Conservation (phyloP, 2,329 filamentous ascomycete species). For the Diaporthe ilicicola region DNA sequence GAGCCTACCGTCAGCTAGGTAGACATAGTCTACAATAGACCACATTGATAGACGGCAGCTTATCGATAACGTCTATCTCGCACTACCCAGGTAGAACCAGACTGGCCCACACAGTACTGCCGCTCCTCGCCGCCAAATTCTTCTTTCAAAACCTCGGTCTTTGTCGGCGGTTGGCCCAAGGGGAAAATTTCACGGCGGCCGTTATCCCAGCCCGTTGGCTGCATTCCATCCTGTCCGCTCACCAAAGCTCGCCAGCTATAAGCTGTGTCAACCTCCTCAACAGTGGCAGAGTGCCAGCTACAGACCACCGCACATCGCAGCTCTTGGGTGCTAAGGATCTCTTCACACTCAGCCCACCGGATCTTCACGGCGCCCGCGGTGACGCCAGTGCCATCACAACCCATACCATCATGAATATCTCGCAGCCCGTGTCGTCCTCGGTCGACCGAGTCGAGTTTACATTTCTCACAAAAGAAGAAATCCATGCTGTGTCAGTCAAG, state of each 20-base stretch:
- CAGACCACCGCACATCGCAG: background rate
- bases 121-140: constrained; percentile 30
- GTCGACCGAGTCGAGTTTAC: constrained; percentile 91
- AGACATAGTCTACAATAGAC: too few relatives aligned
- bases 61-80: background rate
- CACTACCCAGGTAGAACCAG: background rate
- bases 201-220: background rate
- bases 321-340: background rate
- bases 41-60: background rate
- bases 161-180: background rate
- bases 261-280: background rate
- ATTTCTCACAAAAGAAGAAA: constrained; percentile 83
- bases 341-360: background rate
- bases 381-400: background rate
- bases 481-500: constrained; percentile 90
- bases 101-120: background rate
- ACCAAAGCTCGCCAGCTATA: background rate
- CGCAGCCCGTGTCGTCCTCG: constrained; percentile 83
- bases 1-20: too few relatives aligned
- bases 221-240: background rate
- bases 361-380: constrained; percentile 8
- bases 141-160: constrained; percentile 7
- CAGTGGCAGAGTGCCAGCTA: background rate
- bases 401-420: constrained; percentile 67
- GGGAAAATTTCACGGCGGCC: constrained; percentile 25